These are phyloP conservation scores for Aschersonia sp. DNA, from an alignment of 2,329 filamentous ascomycete species.

Conservation along the genomic window DNA sequence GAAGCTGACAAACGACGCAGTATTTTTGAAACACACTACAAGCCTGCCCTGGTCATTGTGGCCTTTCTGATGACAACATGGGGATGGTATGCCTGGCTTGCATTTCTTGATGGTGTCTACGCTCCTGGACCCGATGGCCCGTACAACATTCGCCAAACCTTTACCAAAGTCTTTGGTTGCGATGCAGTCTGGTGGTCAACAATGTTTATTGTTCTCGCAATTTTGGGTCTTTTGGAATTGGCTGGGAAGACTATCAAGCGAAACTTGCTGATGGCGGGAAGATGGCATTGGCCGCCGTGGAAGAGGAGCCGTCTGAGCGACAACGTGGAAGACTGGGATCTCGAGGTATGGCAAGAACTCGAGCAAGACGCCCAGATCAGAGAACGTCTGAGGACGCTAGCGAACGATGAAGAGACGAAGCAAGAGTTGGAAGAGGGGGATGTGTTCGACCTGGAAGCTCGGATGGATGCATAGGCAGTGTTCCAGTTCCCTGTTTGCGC, in stretches of 20 bases:
- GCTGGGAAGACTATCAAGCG: constrained; percentile 36
- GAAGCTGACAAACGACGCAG: constrained; percentile 12
- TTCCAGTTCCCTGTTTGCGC: not conserved
- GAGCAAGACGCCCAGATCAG: constrained; percentile 34
- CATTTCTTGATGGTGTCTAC: constrained; percentile 54
- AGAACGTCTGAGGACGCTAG: constrained; percentile 26
- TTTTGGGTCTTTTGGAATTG: constrained; percentile 52
- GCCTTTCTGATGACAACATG: constrained; percentile 42
- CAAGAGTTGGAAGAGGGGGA: constrained; percentile 10
- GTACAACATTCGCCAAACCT: constrained; percentile 57
- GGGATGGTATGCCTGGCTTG: constrained; percentile 64
- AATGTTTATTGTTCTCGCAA: constrained; percentile 46
- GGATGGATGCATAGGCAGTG: constrained; percentile 2
- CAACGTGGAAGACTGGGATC: constrained; percentile 33
- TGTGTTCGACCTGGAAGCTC: constrained; percentile 3
- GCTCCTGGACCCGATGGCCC: constrained; percentile 26
- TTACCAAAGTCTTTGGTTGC: constrained; percentile 51
- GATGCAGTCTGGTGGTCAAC: constrained; percentile 64
- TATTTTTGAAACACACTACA: constrained; percentile 66
- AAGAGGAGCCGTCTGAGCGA: constrained; percentile 16
- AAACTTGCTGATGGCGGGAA: constrained; percentile 27
- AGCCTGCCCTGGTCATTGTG: constrained; percentile 46
- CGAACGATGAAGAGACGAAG: constrained; percentile 16
- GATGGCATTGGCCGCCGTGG: constrained; percentile 34
- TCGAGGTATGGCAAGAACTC: constrained; percentile 44